Conservation (phyloP, 2,329 filamentous ascomycete species). For the Aureobasidium namibiae region DNA sequence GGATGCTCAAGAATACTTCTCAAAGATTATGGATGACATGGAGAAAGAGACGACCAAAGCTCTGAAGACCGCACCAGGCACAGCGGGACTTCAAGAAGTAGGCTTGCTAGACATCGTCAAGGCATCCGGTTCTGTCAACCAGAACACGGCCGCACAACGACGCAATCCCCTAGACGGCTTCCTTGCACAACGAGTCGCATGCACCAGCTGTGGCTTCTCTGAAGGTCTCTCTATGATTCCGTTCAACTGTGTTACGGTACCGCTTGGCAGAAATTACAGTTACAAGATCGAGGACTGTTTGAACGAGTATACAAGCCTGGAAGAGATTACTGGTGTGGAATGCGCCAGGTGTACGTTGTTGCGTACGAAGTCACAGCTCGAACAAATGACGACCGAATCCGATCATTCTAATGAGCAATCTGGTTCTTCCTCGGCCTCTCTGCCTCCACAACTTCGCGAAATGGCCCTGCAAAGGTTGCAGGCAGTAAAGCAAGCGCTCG, state of each 20-base stretch:
- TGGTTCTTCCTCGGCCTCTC: constrained; percentile 16
- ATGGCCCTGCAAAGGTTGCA: constrained; percentile 48
- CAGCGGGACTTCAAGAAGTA: constrained; percentile 22
- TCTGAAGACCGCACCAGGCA: constrained; percentile 13
- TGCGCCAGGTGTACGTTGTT: constrained; percentile 85
- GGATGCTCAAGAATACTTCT: constrained; percentile 95
- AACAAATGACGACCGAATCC: constrained; percentile 31
- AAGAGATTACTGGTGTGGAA: constrained; percentile 80
- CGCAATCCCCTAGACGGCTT: constrained; percentile 78
- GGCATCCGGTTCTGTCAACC: neutral
- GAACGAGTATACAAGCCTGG: constrained; percentile 75
- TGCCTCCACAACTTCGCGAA: constrained; percentile 36
- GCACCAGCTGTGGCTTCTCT: constrained; percentile 74
- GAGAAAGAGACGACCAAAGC: constrained; percentile 41
- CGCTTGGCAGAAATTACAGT: constrained; percentile 56
- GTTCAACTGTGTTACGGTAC: constrained; percentile 88
- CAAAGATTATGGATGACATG: constrained; percentile 58
- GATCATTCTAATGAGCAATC: neutral
- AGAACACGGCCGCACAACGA: neutral
- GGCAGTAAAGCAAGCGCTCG: constrained; percentile 61
- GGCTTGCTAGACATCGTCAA: neutral
- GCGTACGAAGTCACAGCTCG: constrained; percentile 44
- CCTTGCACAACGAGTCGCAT: constrained; percentile 80
- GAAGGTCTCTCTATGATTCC: constrained; percentile 85
- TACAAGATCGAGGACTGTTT: constrained; percentile 73